Percentiles rank a stretch among this genome's conserved stretches.
Conservation (phyloP, 371 early-diverging fungal genomes). For the Coemansia sp. region DNA sequence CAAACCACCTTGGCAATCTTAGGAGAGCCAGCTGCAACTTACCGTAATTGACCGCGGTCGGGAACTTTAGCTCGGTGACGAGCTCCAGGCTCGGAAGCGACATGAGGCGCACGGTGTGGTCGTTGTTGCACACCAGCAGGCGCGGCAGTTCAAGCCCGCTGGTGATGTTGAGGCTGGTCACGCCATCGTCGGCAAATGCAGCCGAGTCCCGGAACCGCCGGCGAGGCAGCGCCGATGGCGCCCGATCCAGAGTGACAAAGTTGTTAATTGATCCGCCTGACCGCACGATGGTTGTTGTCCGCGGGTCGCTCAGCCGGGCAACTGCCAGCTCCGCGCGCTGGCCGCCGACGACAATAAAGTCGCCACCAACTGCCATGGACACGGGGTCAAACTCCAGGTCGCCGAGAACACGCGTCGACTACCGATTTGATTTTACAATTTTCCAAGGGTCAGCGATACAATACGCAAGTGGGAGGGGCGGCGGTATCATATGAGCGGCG, state of each 20-base stretch:
- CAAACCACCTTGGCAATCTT: too few relatives aligned
- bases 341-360: constrained; percentile 77
- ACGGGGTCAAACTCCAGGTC: constrained; percentile 68
- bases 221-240: constrained; percentile 13
- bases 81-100: constrained; percentile 61
- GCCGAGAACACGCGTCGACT: constrained; percentile 57
- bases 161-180: constrained; percentile 53
- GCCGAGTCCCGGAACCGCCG: constrained; percentile 47
- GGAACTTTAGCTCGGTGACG: constrained; percentile 58
- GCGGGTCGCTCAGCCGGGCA: constrained; percentile 57
- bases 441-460: background rate
- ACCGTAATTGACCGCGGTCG: constrained; percentile 70
- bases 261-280: constrained; percentile 76
- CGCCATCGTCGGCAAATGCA: constrained; percentile 43
- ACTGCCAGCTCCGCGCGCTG: constrained; percentile 74
- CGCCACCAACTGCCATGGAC: constrained; percentile 59
- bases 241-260: constrained; percentile 55
- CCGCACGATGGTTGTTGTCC: constrained; percentile 40
- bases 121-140: constrained; percentile 78
- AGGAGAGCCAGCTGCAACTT: constrained; percentile 7
- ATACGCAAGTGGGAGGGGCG: background rate
- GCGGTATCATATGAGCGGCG: constrained; percentile 17
- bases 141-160: constrained; percentile 54
- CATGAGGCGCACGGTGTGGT: constrained; percentile 73
- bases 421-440: constrained; percentile 1